Conservation (phyloP, 164 flowering plant genomes). For the Umbilicus rupestris region DNA sequence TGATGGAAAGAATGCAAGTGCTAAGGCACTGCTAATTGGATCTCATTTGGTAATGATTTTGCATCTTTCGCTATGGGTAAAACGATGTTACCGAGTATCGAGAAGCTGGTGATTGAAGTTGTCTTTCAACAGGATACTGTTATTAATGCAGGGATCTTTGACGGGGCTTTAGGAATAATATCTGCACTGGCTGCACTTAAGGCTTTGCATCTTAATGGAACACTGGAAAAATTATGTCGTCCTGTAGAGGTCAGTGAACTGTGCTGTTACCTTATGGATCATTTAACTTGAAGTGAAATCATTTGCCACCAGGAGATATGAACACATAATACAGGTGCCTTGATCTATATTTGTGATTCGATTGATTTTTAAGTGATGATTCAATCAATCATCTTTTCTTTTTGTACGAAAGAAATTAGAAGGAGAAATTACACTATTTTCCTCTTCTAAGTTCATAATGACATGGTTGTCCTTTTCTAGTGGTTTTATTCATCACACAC, state of each 20-base stretch:
- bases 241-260: constrained; percentile 75
- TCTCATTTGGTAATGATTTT: constrained; percentile 69
- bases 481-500: neutral
- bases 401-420: neutral
- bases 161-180: constrained; percentile 85
- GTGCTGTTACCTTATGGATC: neutral
- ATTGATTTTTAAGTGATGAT: neutral
- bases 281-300: too few species aligned
- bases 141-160: constrained; percentile 93
- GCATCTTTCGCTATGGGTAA: neutral
- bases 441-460: neutral
- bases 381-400: neutral
- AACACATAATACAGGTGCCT: too few species aligned
- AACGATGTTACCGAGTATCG: neutral
- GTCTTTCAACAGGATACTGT: constrained; percentile 73
- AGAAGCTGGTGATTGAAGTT: neutral
- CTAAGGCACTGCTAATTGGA: constrained; percentile 71
- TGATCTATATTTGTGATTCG: too few species aligned
- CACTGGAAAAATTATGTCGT: constrained; percentile 37
- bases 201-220: constrained; percentile 51
- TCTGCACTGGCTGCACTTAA: constrained; percentile 82
- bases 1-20: constrained; percentile 60
- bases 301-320: too few species aligned
- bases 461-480: neutral
- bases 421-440: neutral